Evolutionary conservation across 2,329 filamentous ascomycete genomes (phyloP), one percentile per base, ranked within the genome.

Genomic region (Corynespora cassiicola): DNA sequence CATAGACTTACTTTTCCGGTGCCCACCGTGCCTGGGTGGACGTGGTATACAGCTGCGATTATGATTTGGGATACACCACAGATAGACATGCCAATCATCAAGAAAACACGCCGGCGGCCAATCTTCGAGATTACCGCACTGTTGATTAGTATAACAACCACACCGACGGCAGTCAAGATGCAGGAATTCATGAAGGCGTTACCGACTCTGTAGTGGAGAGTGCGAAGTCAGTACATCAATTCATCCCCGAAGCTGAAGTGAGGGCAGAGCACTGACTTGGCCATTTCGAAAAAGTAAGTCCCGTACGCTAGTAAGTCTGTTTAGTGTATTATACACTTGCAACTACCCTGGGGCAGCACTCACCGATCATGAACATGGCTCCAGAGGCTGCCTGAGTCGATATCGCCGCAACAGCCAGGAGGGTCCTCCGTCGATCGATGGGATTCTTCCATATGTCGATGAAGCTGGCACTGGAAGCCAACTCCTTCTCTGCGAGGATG

Each of bases 61-160:
- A 78, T 70, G 2, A 83, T 66, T 57, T 82, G 78, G 2, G 76
- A 68, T 3, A 80, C 47, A n/a, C 76, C 80, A 45, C 79, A 82
- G n/a, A 81, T 50, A 1, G 67, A 52, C 36, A 82, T 68, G 2
- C 79, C 79, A 2, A 56, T 58, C 42, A 74, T 73, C 36, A 82
- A 68, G 61, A 82, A 79, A 3, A 77, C 60, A 21, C 79, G 70
- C 3, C 80, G 74, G 2, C 77, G 75, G 20, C 80, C 79, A 22
- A 73, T 75, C 26, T 68, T 71, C 1, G 78, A 79, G 36, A 81
- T 75, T 30, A 81, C 65, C 21, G 71, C 56, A 34, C 70, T 76
- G 58, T 82, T 82, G 51, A 77, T 57, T 6, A 80, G 52, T 42
- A 82, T 77, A 8, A 75, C 77, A 8, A 75, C 53, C 6, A 81